phyloP scores from a whole-genome alignment of 805 yeast species.

The Metschnikowia borealis region DNA sequence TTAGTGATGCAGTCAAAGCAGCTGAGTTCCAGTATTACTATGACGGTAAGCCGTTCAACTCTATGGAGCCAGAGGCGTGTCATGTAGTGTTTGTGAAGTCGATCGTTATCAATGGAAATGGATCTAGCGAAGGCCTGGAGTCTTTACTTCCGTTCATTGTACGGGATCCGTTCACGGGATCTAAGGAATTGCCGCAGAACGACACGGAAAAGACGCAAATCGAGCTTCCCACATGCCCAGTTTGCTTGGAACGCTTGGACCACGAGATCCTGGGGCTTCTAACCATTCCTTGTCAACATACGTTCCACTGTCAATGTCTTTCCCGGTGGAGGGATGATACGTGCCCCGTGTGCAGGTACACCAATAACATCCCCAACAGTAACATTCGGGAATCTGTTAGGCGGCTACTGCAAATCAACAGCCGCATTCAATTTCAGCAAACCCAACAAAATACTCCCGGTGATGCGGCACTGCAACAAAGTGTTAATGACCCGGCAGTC shows the following conservation, averaged over 20 bases:
- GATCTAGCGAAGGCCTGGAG: slow-evolving; percentile 14
- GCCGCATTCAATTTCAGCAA: slow-evolving; percentile 18
- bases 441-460: slow-evolving; percentile 13
- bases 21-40: slow-evolving; percentile 59
- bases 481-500: not conserved
- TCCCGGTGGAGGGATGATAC: slow-evolving; percentile 87
- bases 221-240: slow-evolving; percentile 91
- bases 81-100: slow-evolving; percentile 69
- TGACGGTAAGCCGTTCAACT: slow-evolving; percentile 73
- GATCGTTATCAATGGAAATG: slow-evolving; percentile 37
- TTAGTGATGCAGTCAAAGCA: slow-evolving; percentile 52
- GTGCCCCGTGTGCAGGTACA: slow-evolving; percentile 87
- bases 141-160: slow-evolving; percentile 59
- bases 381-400: slow-evolving; percentile 31
- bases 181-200: slow-evolving; percentile 4
- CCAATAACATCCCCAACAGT: slow-evolving; percentile 43
- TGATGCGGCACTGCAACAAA: slow-evolving; percentile 8
- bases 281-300: slow-evolving; percentile 90
- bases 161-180: slow-evolving; percentile 66
- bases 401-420: slow-evolving; percentile 29
- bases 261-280: slow-evolving; percentile 72
- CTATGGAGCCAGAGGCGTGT: slow-evolving; percentile 87
- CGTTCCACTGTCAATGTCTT: slow-evolving; percentile 85
- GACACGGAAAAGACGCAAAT: slow-evolving; percentile 18
- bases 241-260: slow-evolving; percentile 86